Evolutionary conservation across 225 moss, liverwort and hornwort genomes (phyloP), one percentile per base, ranked within the genome.

Genomic region (Polytrichum formosum): DNA sequence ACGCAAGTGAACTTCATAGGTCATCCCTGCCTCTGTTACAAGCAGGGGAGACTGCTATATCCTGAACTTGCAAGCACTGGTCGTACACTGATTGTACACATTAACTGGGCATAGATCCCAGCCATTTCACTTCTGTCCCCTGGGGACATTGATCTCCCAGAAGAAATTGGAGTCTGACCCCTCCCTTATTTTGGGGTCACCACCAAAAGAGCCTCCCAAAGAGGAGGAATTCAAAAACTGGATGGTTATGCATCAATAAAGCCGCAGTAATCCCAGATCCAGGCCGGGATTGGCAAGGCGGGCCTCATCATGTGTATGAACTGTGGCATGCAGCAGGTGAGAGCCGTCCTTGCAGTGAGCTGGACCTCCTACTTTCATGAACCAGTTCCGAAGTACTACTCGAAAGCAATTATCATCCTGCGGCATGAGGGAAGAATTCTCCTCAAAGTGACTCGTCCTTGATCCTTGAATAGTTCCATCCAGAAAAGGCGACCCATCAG

Each of bases 81-180:
- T 70, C 33, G 70, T 73, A 62, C 67, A 70, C 28, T n/a, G 70
- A 77, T 80, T 67, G 70, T 70, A 56, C 73, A 71, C 74, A 80
- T 83, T 83, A 83, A 56, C 80, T 83, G 80, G 86, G 80, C 70
- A 65, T 78, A 77, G 65, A 67, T 75, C 86, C 80, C 83, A 77
- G 75, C 80, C 71, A 70, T 78, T 35, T 61, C 61, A 70, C 75
- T 76, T 26, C 67, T 62, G 78, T 86, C 86, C 80, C 77, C 80
- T 63, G 80, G 77, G 67, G 82, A 77, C 76, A 64, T 62, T 76
- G 19, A 27, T 37, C 61, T 70, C 25, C 35, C 35, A 60, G 7
- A 31, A 6, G 54, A 55, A 54, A 53, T 33, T 27, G 54, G 64
- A 54, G 7, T 62, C n/a, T 71, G 22, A 62, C 56, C 26, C 66